Evolutionary conservation across 129 eudicot species (phyloP), one percentile per base, ranked within the genome.

Genomic region (Arctium lappa): DNA sequence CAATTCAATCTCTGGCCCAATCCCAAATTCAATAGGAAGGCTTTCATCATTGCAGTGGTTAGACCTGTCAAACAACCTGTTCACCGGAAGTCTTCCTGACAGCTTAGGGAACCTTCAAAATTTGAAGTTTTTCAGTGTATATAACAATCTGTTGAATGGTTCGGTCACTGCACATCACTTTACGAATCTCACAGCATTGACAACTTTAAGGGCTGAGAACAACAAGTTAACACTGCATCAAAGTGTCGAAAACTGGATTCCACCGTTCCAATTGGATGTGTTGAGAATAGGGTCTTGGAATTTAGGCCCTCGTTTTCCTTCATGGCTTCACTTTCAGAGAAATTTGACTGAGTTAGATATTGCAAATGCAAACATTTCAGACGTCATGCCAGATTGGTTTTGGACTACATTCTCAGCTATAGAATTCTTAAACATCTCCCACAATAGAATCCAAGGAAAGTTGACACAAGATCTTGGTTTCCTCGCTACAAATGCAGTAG

Each of bases 151-250:
- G 85, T 66, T 87, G 27, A 63, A 80, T 11, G 91, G 91, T 36
- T 73, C 86, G 33, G 85, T 90, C n/a, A 79, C 85, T 1, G 87
- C 81, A 84, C 69, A 12, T 76, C 91, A 83, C 78, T 86, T 90
- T 72, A 75, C 68, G n/a, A 79, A 84, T 86, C 88, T 90, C 33
- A 48, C 85, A 9, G 39, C 29, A 7, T 72, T 90, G 42, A 31
- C 11, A 4, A 8, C 8, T 4, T 18, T 87, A 34, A 40, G 15
- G 69, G 89, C 87, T 2, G 56, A 74, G 9, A 69, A 9, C 63
- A 90, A 90, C 80, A 76, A 2, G 34, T 62, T 90, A 81, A 71
- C 69, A 31, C 68, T 86, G n/a, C 50, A 81, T 42, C 53, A 66
- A 37, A 48, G 68, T 29, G 73, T 31, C 11, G 9, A 36, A 8